Percentiles rank a stretch among this genome's conserved stretches.
phyloP scores from a whole-genome alignment of 306 rosid genomes.

The Vicia faba region DNA sequence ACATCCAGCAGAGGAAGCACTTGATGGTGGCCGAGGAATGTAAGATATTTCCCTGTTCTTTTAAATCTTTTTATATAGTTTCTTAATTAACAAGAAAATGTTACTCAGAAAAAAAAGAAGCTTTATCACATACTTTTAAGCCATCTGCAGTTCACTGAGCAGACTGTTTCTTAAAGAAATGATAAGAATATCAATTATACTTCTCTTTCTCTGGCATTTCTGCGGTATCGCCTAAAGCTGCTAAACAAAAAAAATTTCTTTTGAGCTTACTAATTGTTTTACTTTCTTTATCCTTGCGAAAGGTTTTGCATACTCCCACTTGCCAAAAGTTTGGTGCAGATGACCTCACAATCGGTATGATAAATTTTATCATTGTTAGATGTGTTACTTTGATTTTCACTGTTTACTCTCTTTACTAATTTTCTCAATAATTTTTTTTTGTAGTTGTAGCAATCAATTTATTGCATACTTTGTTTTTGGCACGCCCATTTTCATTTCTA shows the following conservation, averaged over 20 bases:
- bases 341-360: slow-evolving; percentile 72
- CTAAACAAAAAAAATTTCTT: slow-evolving; percentile 8
- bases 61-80: background rate
- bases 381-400: slow-evolving; percentile 26
- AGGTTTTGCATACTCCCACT: slow-evolving; percentile 90
- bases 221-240: background rate
- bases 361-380: slow-evolving; percentile 23
- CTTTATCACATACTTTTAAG: background rate
- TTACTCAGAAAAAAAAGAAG: background rate
- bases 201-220: slow-evolving; percentile 27
- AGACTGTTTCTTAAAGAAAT: slow-evolving; percentile 21
- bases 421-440: background rate
- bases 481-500: slow-evolving; percentile 27
- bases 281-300: slow-evolving; percentile 21
- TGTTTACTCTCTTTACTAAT: background rate
- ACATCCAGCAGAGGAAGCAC: slow-evolving; percentile 83
- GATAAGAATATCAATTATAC: background rate
- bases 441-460: background rate
- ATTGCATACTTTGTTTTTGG: slow-evolving; percentile 8
- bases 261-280: slow-evolving; percentile 3
- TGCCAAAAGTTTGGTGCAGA: slow-evolving; percentile 54
- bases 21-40: slow-evolving; percentile 94
- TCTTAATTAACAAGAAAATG: slow-evolving; percentile 2
- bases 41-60: slow-evolving; percentile 37
- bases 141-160: background rate